Evolutionary conservation across 345 rosid species (phyloP).

Genomic region (Jatropha curcas): DNA sequence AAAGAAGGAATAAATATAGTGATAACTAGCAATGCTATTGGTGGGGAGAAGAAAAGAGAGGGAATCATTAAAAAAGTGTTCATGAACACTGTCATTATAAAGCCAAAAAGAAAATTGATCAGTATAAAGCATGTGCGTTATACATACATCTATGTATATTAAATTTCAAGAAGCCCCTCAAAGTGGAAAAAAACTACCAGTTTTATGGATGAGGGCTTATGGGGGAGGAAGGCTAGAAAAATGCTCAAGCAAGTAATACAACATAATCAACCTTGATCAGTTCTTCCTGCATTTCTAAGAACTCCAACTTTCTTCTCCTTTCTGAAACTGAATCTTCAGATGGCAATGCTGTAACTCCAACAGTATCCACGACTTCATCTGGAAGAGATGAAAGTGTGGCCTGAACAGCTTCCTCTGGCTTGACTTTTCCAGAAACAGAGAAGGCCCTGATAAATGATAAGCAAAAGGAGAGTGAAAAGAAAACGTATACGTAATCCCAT

Average conservation of each 20-base stretch:
- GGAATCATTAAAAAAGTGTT: not conserved
- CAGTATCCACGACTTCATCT: constrained; percentile 95
- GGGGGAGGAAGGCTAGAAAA: constrained; percentile 4
- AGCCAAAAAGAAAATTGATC: constrained; percentile 1
- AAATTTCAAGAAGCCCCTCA: not conserved
- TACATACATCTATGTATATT: not conserved
- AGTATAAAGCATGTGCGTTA: too few species aligned
- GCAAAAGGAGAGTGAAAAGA: not conserved
- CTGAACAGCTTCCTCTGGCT: constrained; percentile 97
- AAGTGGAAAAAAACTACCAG: not conserved
- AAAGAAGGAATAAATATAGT: not conserved
- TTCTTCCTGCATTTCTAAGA: constrained; percentile 96
- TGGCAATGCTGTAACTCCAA: constrained; percentile 80
- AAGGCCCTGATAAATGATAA: constrained; percentile 58
- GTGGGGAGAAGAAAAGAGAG: not conserved
- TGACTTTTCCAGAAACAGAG: constrained; percentile 85
- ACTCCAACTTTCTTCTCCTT: constrained; percentile 92
- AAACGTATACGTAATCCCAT: constrained; percentile 4
- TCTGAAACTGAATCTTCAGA: constrained; percentile 92
- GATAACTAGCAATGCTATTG: not conserved
- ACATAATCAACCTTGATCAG: constrained; percentile 65
- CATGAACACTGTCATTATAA: not conserved
- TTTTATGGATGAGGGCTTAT: not conserved
- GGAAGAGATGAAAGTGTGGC: constrained; percentile 96
- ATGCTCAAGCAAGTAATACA: constrained; percentile 12